phyloP scores from a whole-genome alignment of 2,329 filamentous ascomycete species.

The Hirsutella thompsonii region DNA sequence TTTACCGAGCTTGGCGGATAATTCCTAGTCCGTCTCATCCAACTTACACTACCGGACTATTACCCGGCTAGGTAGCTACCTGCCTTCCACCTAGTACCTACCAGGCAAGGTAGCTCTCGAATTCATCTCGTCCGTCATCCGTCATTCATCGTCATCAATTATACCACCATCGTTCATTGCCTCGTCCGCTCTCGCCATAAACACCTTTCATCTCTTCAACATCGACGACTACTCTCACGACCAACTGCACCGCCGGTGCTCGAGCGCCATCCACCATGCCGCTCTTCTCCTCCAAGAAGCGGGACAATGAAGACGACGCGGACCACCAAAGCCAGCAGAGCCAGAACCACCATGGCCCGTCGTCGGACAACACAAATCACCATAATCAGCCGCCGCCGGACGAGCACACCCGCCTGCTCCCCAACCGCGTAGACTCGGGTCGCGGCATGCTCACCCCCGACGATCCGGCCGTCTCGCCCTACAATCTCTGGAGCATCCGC shows the following conservation, averaged over 20 bases:
- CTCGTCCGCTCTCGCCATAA: no score
- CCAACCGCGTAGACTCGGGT: constrained; percentile 46
- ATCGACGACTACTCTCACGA: no score
- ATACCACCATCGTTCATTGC: no score
- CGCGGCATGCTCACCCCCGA: constrained; percentile 24
- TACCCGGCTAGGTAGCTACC: no score
- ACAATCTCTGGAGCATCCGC: constrained; percentile 88
- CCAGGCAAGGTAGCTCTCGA: no score
- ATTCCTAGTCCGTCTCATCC: no score
- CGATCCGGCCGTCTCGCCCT: constrained; percentile 58
- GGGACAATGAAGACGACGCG: constrained; percentile 8
- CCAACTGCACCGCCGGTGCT: background rate
- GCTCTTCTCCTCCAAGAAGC: constrained; percentile 16
- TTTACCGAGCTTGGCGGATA: no score
- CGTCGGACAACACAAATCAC: constrained; percentile 9
- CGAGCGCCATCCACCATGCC: constrained; percentile 14
- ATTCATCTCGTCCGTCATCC: no score
- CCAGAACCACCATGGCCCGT: background rate
- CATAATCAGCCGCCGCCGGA: constrained; percentile 20
- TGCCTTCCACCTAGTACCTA: no score
- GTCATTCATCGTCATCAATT: no score
- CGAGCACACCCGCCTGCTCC: constrained; percentile 54
- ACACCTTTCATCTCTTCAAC: no score
- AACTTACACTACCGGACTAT: no score
- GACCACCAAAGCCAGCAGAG: constrained; percentile 3